These are phyloP conservation scores for Knufia fluminis DNA, from an alignment of 2,329 filamentous ascomycete genomes.

Conservation along the genomic window DNA sequence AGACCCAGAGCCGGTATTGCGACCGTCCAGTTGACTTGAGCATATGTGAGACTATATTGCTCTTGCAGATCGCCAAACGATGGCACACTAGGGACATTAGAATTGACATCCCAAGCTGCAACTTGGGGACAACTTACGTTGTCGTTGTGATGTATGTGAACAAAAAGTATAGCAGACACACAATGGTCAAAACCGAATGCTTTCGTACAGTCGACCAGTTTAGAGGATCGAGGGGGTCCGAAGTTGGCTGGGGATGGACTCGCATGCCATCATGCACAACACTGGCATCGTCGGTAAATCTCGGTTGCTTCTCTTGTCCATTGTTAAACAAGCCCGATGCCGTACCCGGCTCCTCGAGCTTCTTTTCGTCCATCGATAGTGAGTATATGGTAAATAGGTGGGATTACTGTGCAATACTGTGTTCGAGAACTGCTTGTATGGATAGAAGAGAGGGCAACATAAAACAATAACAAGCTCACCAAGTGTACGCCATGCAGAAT, in stretches of 20 bases:
- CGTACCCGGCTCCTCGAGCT: not conserved
- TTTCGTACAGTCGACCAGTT: constrained; percentile 45
- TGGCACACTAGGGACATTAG: constrained; percentile 30
- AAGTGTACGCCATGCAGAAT: not conserved
- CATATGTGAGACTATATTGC: constrained; percentile 37
- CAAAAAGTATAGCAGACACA: too few species aligned
- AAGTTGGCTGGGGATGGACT: constrained; percentile 35
- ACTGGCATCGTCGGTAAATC: constrained; percentile 11
- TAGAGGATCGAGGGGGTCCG: constrained; percentile 44
- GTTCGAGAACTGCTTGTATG: too few species aligned
- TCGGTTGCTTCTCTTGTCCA: not conserved
- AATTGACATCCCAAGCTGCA: not conserved
- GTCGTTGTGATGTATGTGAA: constrained; percentile 52
- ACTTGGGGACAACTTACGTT: constrained; percentile 23
- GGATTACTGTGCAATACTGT: not conserved
- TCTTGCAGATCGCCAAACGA: constrained; percentile 44
- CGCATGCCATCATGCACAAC: constrained; percentile 25
- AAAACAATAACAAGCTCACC: not conserved
- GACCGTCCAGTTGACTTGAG: constrained; percentile 47
- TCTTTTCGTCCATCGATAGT: not conserved
- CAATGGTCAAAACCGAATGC: constrained; percentile 45
- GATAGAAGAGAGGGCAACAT: not conserved
- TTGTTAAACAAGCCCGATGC: not conserved
- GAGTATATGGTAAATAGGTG: not conserved
- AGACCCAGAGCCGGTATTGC: constrained; percentile 45